These are phyloP conservation scores for Xylariales sp. DNA, from an alignment of 2,329 filamentous ascomycete genomes.

Conservation along the genomic window DNA sequence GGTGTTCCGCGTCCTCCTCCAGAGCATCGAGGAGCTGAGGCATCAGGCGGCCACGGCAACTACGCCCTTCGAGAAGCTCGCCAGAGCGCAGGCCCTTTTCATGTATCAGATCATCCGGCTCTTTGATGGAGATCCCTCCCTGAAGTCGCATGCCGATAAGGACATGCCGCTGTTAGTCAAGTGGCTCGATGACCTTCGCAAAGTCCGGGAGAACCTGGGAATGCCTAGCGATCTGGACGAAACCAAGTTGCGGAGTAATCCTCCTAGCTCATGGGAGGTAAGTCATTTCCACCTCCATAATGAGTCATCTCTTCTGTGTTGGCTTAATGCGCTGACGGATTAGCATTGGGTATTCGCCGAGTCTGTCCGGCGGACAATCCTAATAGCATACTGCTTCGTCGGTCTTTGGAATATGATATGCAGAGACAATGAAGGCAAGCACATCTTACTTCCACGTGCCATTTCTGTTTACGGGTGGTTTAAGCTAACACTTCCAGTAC, in stretches of 20 bases:
- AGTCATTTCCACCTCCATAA: background rate
- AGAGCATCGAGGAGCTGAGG: conserved; percentile 31
- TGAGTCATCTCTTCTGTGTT: background rate
- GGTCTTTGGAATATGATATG: conserved; percentile 29
- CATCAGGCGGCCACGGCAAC: conserved; percentile 19
- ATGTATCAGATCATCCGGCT: conserved; percentile 36
- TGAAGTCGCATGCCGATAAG: conserved; percentile 35
- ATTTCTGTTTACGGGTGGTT: background rate
- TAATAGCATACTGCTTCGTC: conserved; percentile 27
- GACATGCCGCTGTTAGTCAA: conserved; percentile 28
- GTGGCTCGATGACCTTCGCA: conserved; percentile 32
- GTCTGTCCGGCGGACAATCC: conserved; percentile 32
- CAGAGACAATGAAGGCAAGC: conserved; percentile 3
- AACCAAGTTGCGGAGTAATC: conserved; percentile 21
- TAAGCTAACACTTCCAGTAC: no score
- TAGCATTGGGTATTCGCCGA: conserved; percentile 37
- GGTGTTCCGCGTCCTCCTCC: conserved; percentile 32
- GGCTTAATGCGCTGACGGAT: conserved; percentile 3
- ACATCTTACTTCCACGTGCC: background rate
- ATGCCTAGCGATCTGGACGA: conserved; percentile 17
- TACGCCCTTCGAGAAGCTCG: conserved; percentile 34
- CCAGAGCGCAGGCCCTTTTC: conserved; percentile 37
- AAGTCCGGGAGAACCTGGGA: conserved; percentile 29
- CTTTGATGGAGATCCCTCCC: conserved; percentile 37
- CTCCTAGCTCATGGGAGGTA: conserved; percentile 38